Base-by-base conservation (phyloP, 2,329 filamentous ascomycete species). In the Xylaria sp. region DNA sequence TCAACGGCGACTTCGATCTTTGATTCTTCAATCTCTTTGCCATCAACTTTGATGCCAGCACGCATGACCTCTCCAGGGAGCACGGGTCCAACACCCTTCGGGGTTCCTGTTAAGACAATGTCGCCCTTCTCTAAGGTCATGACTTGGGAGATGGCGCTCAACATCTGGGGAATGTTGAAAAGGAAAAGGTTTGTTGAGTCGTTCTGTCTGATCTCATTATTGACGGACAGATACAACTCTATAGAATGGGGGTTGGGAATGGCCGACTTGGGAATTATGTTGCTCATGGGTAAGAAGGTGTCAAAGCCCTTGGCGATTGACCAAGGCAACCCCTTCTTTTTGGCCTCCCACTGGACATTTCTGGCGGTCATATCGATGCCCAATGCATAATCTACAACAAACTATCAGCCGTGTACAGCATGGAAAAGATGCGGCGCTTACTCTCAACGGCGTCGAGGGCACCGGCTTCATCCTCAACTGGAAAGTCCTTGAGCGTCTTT, bases 331-430 rank as follows among this genome's bases (percentile, higher is more conserved):
- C 96, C 94, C 85, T 96, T 97, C 83, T 92, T 93, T 88, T 98
- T 99, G 72, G 95, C 95, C 83, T 97, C 94, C 75, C 97, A 93
- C 82, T 99, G 96, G 7, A 93, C 89, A 81, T 98, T 98, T 72
- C 96, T 92, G 0, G 92, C 96, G 10, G 96, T 99, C 93, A 99
- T 97, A 82, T 99, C 96, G 76, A 99, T 97, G 74, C 92, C 90
- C 55, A 98, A 86, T 72, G 95, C 88, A 81, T 98, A 99, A 76
- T 89, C 93, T 93, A 68, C 65, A 25, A 45, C 18, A 43, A 30
- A 20, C 48, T 1, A 28, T 72, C 48, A 72, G 67, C 43, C 15
- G 13, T 41, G 15, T 18, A 55, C n/a, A 34, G 20, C 32, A 28
- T 28, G 32, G 41, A 62, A 28, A 45, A 50, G 34, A n/a, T n/a